Conservation (phyloP, 78 protist species). For the Anaeramoeba flamelloides region DNA sequence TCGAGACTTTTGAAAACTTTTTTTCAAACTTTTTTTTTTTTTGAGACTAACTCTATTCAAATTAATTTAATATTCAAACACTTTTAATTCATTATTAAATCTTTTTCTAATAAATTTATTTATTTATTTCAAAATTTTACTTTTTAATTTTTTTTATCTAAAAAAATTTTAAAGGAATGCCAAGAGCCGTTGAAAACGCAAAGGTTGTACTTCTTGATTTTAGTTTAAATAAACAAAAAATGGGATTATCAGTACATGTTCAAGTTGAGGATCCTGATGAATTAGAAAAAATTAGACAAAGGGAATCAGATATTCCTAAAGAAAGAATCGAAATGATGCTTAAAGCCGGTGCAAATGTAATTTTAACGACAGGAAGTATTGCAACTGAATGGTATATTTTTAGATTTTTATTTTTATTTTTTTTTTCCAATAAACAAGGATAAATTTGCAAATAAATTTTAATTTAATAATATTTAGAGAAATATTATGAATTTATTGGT, state of each 20-base stretch:
- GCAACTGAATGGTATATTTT: too few species aligned
- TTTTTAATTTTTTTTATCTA: too few species aligned
- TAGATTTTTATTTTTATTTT: too few species aligned
- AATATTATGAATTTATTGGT: too few species aligned
- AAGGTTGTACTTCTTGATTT: constrained; percentile 92
- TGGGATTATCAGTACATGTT: constrained; percentile 49
- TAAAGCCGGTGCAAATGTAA: constrained; percentile 91
- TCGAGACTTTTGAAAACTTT: too few species aligned
- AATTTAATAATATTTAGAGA: too few species aligned
- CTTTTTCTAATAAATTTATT: background rate
- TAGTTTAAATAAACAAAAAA: constrained; percentile 52
- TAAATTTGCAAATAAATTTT: too few species aligned
- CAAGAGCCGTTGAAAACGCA: constrained; percentile 51
- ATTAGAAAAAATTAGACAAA: constrained; percentile 60
- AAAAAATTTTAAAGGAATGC: constrained; percentile 48
- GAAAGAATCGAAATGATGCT: constrained; percentile 67
- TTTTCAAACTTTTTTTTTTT: too few species aligned
- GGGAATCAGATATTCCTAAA: too few species aligned
- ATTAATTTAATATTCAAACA: constrained; percentile 2
- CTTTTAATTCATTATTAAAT: background rate
- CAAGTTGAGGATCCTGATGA: constrained; percentile 67
- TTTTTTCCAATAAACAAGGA: too few species aligned
- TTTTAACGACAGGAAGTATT: constrained; percentile 77
- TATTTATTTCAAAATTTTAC: too few species aligned
- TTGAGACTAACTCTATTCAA: background rate